Conservation (phyloP, 2,329 filamentous ascomycete species). For the Claviceps quebecensis region DNA sequence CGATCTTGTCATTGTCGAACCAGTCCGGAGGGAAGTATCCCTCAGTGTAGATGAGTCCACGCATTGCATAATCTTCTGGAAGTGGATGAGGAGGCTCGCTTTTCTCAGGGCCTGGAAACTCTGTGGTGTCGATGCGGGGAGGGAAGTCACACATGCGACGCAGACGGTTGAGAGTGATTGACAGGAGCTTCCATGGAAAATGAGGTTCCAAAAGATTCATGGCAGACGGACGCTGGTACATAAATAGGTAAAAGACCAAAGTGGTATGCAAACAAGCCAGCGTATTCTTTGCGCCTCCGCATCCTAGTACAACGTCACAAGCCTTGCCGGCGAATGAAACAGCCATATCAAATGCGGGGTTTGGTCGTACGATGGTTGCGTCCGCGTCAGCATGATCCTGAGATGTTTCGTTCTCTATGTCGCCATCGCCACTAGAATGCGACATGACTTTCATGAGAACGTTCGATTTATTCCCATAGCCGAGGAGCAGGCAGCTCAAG, state of each 20-base stretch:
- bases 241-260: slow-evolving; percentile 41
- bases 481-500: slow-evolving; percentile 18
- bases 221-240: slow-evolving; percentile 16
- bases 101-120: slow-evolving; percentile 34
- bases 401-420: slow-evolving; percentile 14
- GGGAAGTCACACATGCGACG: slow-evolving; percentile 14
- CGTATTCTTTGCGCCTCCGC: slow-evolving; percentile 43
- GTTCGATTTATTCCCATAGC: slow-evolving; percentile 27
- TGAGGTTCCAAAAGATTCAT: slow-evolving; percentile 13
- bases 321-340: slow-evolving; percentile 29
- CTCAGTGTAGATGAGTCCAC: slow-evolving; percentile 47
- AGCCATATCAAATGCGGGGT: slow-evolving; percentile 20
- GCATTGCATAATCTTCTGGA: slow-evolving; percentile 54
- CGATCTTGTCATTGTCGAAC: slow-evolving; percentile 43
- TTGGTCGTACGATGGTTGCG: slow-evolving; percentile 7
- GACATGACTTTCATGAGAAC: slow-evolving; percentile 28
- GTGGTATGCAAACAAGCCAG: slow-evolving; percentile 49
- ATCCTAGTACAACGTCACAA: slow-evolving; percentile 31
- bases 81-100: slow-evolving; percentile 37
- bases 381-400: slow-evolving; percentile 11
- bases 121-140: slow-evolving; percentile 23
- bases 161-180: slow-evolving; percentile 24
- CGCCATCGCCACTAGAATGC: slow-evolving; percentile 11
- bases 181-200: slow-evolving; percentile 38
- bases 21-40: slow-evolving; percentile 44